Evolutionary conservation across 2,329 filamentous ascomycete genomes (phyloP).

Genomic region (Didymella exigua): DNA sequence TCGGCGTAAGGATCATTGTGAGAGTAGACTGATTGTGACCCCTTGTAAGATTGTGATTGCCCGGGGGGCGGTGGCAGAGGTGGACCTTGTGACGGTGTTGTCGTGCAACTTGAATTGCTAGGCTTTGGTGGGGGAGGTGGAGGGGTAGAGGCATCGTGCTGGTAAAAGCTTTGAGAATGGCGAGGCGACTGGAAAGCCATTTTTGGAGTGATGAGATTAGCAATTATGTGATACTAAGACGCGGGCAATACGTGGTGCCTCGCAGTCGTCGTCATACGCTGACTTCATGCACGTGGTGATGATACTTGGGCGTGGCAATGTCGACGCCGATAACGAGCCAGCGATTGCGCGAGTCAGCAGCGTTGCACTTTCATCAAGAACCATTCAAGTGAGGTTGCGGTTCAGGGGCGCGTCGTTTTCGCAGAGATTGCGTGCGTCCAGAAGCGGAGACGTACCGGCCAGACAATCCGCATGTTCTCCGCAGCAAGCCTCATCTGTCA

Average conservation of each 20-base stretch:
- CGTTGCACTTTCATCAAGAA: neutral
- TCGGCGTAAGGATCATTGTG: constrained; percentile 26
- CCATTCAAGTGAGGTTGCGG: neutral
- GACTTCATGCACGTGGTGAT: constrained; percentile 6
- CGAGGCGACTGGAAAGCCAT: constrained; percentile 50
- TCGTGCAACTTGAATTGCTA: constrained; percentile 50
- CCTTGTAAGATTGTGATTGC: constrained; percentile 34
- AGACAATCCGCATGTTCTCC: constrained; percentile 12
- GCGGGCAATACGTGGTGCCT: neutral
- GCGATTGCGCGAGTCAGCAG: constrained; percentile 9
- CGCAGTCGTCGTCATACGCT: neutral
- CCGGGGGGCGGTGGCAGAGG: constrained; percentile 53
- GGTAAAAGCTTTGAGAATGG: constrained; percentile 46
- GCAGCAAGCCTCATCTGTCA: constrained; percentile 10
- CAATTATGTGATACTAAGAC: constrained; percentile 1
- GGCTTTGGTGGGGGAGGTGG: constrained; percentile 56
- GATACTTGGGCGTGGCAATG: constrained; percentile 5
- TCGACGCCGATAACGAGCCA: neutral
- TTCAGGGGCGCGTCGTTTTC: constrained; percentile 9
- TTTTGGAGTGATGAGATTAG: neutral
- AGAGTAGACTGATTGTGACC: constrained; percentile 28
- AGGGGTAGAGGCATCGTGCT: constrained; percentile 53
- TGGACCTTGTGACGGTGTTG: constrained; percentile 51
- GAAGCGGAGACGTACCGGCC: constrained; percentile 2
- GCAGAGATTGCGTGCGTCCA: neutral